Evolutionary conservation across 208 protist species (phyloP).

Genomic region (Trypanosoma congolense): DNA sequence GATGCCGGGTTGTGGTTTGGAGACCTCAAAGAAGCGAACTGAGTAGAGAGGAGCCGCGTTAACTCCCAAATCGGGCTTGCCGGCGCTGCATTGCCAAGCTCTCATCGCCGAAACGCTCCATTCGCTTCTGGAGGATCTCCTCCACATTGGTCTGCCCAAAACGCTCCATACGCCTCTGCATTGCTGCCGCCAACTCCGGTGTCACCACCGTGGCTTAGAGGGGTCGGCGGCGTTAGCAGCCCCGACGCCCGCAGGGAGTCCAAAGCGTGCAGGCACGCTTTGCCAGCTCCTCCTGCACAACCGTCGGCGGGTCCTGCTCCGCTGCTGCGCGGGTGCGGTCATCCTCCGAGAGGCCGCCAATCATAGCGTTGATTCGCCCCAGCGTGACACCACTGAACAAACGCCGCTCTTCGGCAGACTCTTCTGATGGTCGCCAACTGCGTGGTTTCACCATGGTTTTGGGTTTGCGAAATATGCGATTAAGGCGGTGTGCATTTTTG

Average conservation of each 20-base stretch:
- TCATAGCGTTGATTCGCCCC: conserved; percentile 30
- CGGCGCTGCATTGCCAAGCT: conserved; percentile 37
- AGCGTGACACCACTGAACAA: conserved; percentile 33
- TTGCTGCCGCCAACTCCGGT: background rate
- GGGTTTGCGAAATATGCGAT: conserved; percentile 81
- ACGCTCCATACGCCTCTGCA: conserved; percentile 20
- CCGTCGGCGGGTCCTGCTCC: conserved; percentile 49
- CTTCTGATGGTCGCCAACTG: conserved; percentile 35
- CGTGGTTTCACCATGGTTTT: conserved; percentile 53
- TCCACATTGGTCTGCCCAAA: conserved; percentile 11
- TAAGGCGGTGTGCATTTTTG: conserved; percentile 80
- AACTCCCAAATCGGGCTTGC: conserved; percentile 39
- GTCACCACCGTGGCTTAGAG: background rate
- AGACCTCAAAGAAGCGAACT: too few species aligned
- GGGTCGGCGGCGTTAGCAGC: background rate
- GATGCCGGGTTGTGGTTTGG: background rate
- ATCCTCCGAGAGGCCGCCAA: conserved; percentile 44
- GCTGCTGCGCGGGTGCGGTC: conserved; percentile 50
- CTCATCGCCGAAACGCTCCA: conserved; percentile 23
- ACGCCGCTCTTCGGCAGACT: background rate
- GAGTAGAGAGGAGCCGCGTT: too few species aligned
- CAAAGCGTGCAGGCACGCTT: conserved; percentile 76
- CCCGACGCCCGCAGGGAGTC: conserved; percentile 23
- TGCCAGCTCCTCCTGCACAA: conserved; percentile 55
- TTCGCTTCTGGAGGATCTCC: conserved; percentile 21